Base-by-base conservation (phyloP, 139 green algal genomes). In the Coelastrella sp. region DNA sequence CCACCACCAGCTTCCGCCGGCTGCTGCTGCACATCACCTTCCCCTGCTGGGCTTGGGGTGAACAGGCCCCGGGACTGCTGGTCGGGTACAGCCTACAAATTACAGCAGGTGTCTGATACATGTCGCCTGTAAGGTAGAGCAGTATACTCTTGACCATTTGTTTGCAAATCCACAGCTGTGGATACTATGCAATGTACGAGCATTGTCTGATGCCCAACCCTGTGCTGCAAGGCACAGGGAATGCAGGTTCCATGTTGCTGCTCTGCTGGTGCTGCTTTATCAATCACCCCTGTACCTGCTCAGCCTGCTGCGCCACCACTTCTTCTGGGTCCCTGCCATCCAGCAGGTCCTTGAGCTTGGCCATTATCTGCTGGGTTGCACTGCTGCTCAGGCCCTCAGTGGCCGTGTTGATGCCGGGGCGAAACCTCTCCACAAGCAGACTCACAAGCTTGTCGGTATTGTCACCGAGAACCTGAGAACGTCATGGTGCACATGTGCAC, bases 281-380 rank as follows among this genome's bases (percentile, higher is more conserved):
- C 19, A 19, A 8, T 10, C 68, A 80, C 82, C 65, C 78, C 57
- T 68, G 78, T 20, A 84, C 56, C 56, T 84, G 78, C 78, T 84
- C 78, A 56, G 66, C 17, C 63, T 78, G 25, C n/a, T 35, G 19
- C 25, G 80, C 22, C 59, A 73, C 24, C 10, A 4, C 80, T 57
- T 20, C 79, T 73, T 65, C 24, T 63, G 82, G 61, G 56, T 89
- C 84, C 12, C n/a, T 27, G 7, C 84, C 84, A 83, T 89, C 84
- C 56, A 89, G 70, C 57, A 82, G n/a, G 70, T 89, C 84, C 17
- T 89, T 89, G 49, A 89, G 70, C 70, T 87, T 74, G 20, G 58
- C 84, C 84, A 89, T 81, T 68, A 89, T 89, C 25, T 24, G 56
- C 70, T 89, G 49, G 7, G 84, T 83, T 81, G 84, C 84, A 20